phyloP scores from a whole-genome alignment of 148 eudicot genomes.

The Rhododendron simsii region DNA sequence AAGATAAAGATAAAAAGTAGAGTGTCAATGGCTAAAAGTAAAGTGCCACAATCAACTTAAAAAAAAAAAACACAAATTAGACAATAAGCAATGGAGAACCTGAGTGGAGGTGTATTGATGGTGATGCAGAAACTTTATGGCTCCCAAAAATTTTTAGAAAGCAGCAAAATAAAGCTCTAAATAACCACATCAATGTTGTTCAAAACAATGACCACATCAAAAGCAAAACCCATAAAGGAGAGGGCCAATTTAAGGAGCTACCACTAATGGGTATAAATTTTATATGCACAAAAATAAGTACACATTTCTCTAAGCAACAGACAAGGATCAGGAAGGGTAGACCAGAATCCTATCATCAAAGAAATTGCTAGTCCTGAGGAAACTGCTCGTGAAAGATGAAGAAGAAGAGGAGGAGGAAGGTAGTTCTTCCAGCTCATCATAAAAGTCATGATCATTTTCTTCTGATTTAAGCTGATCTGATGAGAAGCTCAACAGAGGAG shows the following conservation, averaged over 20 bases:
- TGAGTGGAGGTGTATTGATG: not conserved
- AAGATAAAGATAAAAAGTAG: too few relatives aligned
- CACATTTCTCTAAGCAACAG: not conserved
- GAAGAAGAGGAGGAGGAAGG: constrained; percentile 30
- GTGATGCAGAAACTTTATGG: not conserved
- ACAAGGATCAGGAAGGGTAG: not conserved
- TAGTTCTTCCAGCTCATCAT: constrained; percentile 61
- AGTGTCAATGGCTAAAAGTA: too few relatives aligned
- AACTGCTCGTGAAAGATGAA: constrained; percentile 27
- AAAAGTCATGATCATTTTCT: constrained; percentile 50
- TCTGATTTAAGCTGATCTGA: constrained; percentile 21
- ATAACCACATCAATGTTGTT: not conserved
- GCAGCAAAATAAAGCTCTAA: not conserved
- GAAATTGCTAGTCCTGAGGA: constrained; percentile 35
- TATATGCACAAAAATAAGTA: constrained; percentile 1
- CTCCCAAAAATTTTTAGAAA: not conserved
- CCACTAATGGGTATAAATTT: not conserved
- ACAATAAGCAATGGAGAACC: not conserved
- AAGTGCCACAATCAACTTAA: too few relatives aligned
- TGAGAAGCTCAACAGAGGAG: constrained; percentile 23
- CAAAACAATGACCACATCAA: not conserved
- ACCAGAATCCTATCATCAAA: constrained; percentile 31
- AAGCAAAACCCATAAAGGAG: not conserved
- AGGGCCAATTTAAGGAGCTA: not conserved
- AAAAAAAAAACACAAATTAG: not conserved